Conservation (phyloP, 176 grass and related monocot species). For the Typha latifolia region DNA sequence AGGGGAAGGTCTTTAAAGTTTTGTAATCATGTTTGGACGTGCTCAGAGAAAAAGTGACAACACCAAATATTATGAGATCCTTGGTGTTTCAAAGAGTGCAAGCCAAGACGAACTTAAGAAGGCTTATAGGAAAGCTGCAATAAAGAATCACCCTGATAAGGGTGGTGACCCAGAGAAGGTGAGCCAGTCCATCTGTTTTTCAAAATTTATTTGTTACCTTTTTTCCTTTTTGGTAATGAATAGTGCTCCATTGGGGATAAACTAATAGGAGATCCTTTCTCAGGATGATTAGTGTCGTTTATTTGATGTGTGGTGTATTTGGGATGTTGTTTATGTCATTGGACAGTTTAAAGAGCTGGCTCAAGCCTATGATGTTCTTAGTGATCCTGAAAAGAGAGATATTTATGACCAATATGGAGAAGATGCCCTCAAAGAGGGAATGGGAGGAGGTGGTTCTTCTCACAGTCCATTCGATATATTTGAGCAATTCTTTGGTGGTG, state of each 20-base stretch:
- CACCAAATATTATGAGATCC: constrained; percentile 88
- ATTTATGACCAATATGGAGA: constrained; percentile 89
- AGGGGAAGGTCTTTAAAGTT: background rate
- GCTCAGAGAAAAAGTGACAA: constrained; percentile 78
- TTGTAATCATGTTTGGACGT: constrained; percentile 78
- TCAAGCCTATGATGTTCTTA: constrained; percentile 94
- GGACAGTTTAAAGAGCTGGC: constrained; percentile 85
- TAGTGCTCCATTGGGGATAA: background rate
- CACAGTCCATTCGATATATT: constrained; percentile 90
- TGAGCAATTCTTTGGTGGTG: constrained; percentile 71
- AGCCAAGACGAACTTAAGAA: constrained; percentile 82
- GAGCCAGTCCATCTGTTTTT: background rate
- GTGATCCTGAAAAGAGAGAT: constrained; percentile 82
- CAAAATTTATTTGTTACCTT: background rate
- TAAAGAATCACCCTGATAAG: constrained; percentile 94
- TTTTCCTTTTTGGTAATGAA: background rate
- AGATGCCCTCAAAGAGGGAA: constrained; percentile 96
- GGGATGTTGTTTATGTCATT: constrained; percentile 9
- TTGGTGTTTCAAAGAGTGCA: constrained; percentile 76
- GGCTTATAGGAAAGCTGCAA: constrained; percentile 76
- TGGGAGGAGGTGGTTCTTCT: constrained; percentile 62
- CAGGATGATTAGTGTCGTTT: no score
- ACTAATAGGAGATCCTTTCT: no score
- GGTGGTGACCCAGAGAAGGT: constrained; percentile 95
- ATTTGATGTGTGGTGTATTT: constrained; percentile 3